Percentiles rank a stretch among this genome's conserved stretches.
Evolutionary conservation across 2,329 filamentous ascomycete genomes (phyloP).

Genomic region (Penicillium sp.): DNA sequence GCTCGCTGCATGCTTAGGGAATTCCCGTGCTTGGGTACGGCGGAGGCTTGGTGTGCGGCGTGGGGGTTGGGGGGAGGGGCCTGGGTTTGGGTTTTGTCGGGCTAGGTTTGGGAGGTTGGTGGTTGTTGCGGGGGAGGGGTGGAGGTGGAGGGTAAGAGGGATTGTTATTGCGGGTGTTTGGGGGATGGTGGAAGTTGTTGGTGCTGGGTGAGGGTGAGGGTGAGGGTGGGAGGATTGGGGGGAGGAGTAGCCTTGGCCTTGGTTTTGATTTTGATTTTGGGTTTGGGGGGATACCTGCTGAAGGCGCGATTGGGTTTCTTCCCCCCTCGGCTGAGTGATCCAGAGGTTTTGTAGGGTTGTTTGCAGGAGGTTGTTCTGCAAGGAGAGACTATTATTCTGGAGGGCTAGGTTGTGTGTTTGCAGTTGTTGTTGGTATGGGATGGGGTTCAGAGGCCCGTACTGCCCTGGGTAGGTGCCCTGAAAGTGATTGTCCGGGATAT

Average conservation of each 20-base stretch:
- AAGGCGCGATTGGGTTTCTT: neutral
- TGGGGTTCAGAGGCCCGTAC: constrained; percentile 10
- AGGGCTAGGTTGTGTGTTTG: constrained; percentile 3
- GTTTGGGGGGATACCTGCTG: neutral
- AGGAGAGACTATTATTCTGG: constrained; percentile 8
- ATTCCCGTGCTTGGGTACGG: neutral
- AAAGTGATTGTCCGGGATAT: neutral
- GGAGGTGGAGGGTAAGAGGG: neutral
- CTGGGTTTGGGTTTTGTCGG: neutral
- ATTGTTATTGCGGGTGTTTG: neutral
- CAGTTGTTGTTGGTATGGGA: constrained; percentile 13
- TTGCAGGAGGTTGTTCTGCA: constrained; percentile 12
- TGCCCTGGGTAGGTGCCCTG: constrained; percentile 8
- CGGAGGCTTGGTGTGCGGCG: neutral
- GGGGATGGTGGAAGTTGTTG: neutral
- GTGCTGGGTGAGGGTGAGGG: neutral
- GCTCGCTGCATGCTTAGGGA: neutral
- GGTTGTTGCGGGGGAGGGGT: too few species aligned
- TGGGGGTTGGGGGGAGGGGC: neutral
- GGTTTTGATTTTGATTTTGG: neutral
- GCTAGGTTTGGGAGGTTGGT: neutral
- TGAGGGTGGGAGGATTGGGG: neutral
- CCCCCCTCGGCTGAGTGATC: neutral
- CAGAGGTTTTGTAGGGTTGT: constrained; percentile 3
- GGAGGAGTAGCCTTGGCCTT: neutral